Conservation (phyloP, 2,329 filamentous ascomycete genomes). For the Fusarium sp. region DNA sequence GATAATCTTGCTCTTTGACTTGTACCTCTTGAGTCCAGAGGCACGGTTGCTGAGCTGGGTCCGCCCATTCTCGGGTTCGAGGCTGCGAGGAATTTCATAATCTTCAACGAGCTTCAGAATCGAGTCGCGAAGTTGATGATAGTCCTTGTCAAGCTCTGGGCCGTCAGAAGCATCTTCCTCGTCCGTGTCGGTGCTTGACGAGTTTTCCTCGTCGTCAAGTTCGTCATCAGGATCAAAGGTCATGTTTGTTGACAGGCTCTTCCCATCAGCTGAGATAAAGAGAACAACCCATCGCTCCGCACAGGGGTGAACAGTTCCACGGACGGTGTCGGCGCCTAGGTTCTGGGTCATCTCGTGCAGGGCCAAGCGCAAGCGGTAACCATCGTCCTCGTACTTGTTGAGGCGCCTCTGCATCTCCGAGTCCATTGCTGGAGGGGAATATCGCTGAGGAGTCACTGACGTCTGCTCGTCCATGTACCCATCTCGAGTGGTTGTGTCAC, state of each 20-base stretch:
- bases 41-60: slow-evolving; percentile 79
- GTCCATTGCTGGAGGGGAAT: slow-evolving; percentile 64
- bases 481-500: slow-evolving; percentile 76
- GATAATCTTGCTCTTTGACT: slow-evolving; percentile 69
- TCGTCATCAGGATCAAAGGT: slow-evolving; percentile 77
- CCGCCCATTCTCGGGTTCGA: slow-evolving; percentile 68
- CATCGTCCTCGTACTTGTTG: slow-evolving; percentile 71
- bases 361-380: slow-evolving; percentile 73
- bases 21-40: slow-evolving; percentile 69
- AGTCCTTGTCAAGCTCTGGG: slow-evolving; percentile 79
- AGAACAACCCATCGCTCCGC: slow-evolving; percentile 86
- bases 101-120: slow-evolving; percentile 85
- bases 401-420: slow-evolving; percentile 56
- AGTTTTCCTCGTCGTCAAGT: slow-evolving; percentile 72
- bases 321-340: slow-evolving; percentile 72
- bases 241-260: slow-evolving; percentile 76
- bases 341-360: slow-evolving; percentile 77
- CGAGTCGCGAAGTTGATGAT: slow-evolving; percentile 83
- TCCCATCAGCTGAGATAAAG: slow-evolving; percentile 80
- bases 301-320: slow-evolving; percentile 80
- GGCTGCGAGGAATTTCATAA: slow-evolving; percentile 79
- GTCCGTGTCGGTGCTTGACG: slow-evolving; percentile 69
- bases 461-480: slow-evolving; percentile 69
- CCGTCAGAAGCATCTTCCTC: slow-evolving; percentile 71
- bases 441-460: slow-evolving; percentile 63